Percentiles rank a stretch among this genome's conserved stretches.
These are phyloP conservation scores for Mycena olivaceomarginata DNA, from an alignment of 768 basidiomycete species.

Conservation along the genomic window DNA sequence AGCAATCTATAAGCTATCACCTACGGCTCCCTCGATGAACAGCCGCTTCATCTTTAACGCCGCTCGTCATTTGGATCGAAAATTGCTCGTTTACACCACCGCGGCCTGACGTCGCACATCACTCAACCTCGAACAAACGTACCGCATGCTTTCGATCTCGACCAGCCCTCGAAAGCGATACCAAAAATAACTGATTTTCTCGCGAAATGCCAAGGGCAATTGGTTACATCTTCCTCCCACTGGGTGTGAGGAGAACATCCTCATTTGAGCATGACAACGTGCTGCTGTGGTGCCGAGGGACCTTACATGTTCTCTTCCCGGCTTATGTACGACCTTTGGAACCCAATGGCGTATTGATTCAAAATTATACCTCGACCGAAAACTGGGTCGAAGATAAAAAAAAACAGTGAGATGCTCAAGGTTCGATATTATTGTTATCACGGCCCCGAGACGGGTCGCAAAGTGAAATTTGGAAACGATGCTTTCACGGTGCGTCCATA, in stretches of 20 bases:
- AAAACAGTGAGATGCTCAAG: too few relatives aligned
- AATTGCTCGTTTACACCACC: not conserved
- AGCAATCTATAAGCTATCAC: too few relatives aligned
- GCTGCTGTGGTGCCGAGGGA: not conserved
- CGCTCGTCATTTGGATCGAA: not conserved
- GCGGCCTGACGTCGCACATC: not conserved
- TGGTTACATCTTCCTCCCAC: not conserved
- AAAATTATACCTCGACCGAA: not conserved
- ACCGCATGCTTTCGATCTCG: constrained; percentile 8
- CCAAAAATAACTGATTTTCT: constrained; percentile 28
- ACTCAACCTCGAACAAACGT: not conserved
- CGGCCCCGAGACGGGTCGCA: not conserved
- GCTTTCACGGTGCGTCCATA: constrained; percentile 24
- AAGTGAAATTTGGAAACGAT: constrained; percentile 10
- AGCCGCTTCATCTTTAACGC: too few relatives aligned
- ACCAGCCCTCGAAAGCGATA: constrained; percentile 26
- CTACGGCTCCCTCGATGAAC: too few relatives aligned
- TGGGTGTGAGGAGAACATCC: not conserved
- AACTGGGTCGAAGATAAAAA: not conserved
- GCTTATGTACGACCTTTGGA: not conserved
- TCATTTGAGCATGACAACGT: not conserved
- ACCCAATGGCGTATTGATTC: not conserved
- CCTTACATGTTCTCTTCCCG: not conserved
- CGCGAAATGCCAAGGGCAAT: not conserved
- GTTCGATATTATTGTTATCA: constrained; percentile 32